phyloP scores from a whole-genome alignment of 2,329 filamentous ascomycete genomes.

The Sphaerulina vaccinii region DNA sequence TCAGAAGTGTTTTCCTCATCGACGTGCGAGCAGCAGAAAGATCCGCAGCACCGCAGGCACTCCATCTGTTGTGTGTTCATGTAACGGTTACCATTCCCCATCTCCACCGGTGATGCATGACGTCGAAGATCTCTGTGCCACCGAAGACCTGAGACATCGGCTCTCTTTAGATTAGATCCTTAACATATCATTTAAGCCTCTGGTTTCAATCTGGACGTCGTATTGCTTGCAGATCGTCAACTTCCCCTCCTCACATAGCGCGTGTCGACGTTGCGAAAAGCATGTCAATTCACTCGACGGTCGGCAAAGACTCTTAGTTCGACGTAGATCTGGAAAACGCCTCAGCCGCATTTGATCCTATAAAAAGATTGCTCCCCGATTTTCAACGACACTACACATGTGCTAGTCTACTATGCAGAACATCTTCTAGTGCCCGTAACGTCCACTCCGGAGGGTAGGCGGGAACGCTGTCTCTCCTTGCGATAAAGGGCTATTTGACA shows the following conservation, averaged over 20 bases:
- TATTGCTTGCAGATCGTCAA: not conserved
- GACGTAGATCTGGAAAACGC: constrained; percentile 8
- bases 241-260: not conserved
- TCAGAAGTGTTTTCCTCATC: not conserved
- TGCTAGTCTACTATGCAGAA: constrained; percentile 1
- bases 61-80: not conserved
- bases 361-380: constrained; percentile 4
- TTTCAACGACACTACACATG: not conserved
- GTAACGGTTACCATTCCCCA: constrained; percentile 5
- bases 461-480: too few species aligned
- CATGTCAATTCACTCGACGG: not conserved
- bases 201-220: not conserved
- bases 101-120: constrained; percentile 1
- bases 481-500: not conserved
- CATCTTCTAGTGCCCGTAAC: constrained; percentile 4
- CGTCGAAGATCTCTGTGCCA: constrained; percentile 7
- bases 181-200: not conserved
- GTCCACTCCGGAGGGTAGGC: not conserved
- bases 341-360: constrained; percentile 1
- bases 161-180: not conserved
- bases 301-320: not conserved
- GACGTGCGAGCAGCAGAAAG: not conserved
- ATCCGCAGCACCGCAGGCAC: not conserved
- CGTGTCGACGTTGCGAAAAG: not conserved
- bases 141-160: constrained; percentile 9